phyloP scores from a whole-genome alignment of 2,329 filamentous ascomycete species.

The Cladosporium sp. region DNA sequence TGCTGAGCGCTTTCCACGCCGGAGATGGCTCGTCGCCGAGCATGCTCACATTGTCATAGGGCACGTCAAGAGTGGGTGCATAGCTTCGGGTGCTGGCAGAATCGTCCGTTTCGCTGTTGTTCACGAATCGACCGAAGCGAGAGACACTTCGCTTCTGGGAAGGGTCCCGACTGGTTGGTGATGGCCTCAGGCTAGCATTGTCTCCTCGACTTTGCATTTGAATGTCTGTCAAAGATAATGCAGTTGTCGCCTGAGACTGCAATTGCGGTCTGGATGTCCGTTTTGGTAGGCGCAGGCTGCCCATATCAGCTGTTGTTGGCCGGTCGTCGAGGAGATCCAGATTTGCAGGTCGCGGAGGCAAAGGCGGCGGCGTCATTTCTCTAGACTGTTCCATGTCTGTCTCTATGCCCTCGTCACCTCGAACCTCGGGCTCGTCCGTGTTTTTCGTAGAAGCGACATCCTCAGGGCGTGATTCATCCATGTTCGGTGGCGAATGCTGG shows the following conservation, averaged over 20 bases:
- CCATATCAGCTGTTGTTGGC: conserved; percentile 17
- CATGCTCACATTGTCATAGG: conserved; percentile 75
- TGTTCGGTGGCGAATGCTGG: conserved; percentile 5
- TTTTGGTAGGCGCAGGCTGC: conserved; percentile 32
- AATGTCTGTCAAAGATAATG: conserved; percentile 75
- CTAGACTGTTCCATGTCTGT: conserved; percentile 20
- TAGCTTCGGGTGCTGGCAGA: conserved; percentile 64
- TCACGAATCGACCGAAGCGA: conserved; percentile 39
- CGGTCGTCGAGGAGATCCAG: conserved; percentile 28
- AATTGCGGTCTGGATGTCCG: conserved; percentile 38
- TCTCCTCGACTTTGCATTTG: conserved; percentile 68
- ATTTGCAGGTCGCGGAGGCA: conserved; percentile 32
- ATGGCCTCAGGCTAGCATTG: conserved; percentile 20
- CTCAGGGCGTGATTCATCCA: not conserved
- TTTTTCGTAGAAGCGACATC: not conserved
- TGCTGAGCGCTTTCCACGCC: conserved; percentile 64
- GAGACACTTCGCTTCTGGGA: conserved; percentile 38
- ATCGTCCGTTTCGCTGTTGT: conserved; percentile 57
- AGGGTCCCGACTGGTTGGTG: conserved; percentile 28
- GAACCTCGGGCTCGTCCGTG: not conserved
- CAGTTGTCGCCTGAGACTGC: conserved; percentile 72
- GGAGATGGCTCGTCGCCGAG: conserved; percentile 66
- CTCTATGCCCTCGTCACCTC: not conserved
- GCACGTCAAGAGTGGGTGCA: conserved; percentile 58
- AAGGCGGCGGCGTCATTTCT: conserved; percentile 34